Base-by-base conservation (phyloP, 768 basidiomycete genomes). In the Hirschioporus abietinus region DNA sequence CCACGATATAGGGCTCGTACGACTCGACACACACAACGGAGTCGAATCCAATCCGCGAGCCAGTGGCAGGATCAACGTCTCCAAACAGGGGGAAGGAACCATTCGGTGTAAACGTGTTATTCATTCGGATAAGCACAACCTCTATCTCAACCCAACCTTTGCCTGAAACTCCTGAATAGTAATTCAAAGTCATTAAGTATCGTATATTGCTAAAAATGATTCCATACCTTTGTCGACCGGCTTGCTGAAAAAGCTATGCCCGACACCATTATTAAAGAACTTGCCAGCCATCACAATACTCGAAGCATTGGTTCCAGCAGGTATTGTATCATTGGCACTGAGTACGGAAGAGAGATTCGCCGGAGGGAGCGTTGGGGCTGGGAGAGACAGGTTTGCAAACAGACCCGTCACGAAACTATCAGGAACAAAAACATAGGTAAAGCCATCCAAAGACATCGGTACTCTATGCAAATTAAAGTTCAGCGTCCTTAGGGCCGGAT, bases 1-100 rank as follows among this genome's bases (percentile, higher is more conserved):
- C 79, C 7, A 81, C 66, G 20, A 82, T 68, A 76, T 78, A 82
- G 1, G 80, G 80, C 63, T 82, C 80, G 35, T 80, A 79, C 1
- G 79, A 65, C 68, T 80, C 74, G 8, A 81, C 66, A 64, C 81
- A 82, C 26, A 80, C 74, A 0, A 74, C 77, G 10, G 78, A 76
- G 63, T 82, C 81, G 35, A 76, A 78, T 1, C 80, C 81, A 34
- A 82, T 74, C 66, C 65, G 66, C 10, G 27, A 59, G 42, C 20
- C 20, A 15, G 42, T 52, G 12, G 12, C 12, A 20, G 42, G 42
- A 15, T 52, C 42, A 24, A 59, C 52, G 20, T 71, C 64, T 23
- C 73, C 72, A 35, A 65, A 66, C 18, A 69, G 62, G 7, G 71
- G 69, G 64, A 79, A 81, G 5, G 66, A 68, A 30, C 78, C 78